phyloP scores from a whole-genome alignment of 345 rosid genomes.

The Camelina hispida region DNA sequence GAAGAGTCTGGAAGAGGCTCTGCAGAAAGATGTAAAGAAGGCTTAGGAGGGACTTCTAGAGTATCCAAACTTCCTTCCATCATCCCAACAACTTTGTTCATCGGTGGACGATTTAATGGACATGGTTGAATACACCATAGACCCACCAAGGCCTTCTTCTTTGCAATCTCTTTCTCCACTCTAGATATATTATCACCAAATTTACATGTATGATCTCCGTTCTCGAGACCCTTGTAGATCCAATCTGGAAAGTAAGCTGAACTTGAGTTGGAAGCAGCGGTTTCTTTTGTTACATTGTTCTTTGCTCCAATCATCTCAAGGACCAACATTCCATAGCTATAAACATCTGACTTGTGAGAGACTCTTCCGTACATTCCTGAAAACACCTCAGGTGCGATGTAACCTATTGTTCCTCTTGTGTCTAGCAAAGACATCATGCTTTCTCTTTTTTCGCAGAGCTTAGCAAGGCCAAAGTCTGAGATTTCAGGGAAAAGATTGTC shows the following conservation, averaged over 20 bases:
- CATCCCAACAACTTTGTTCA: slow-evolving; percentile 30
- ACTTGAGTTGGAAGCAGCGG: neutral
- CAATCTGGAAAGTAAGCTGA: slow-evolving; percentile 21
- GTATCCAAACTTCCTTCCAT: slow-evolving; percentile 26
- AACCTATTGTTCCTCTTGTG: slow-evolving; percentile 54
- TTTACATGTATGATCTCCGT: neutral
- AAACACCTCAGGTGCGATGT: slow-evolving; percentile 54
- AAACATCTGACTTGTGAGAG: slow-evolving; percentile 52
- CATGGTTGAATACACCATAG: slow-evolving; percentile 19
- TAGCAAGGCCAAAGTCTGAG: slow-evolving; percentile 59
- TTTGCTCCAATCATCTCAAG: slow-evolving; percentile 46
- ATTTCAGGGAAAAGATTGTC: slow-evolving; percentile 47
- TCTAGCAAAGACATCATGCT: slow-evolving; percentile 45
- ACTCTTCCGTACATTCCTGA: slow-evolving; percentile 44
- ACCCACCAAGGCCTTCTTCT: slow-evolving; percentile 14
- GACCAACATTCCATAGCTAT: slow-evolving; percentile 55
- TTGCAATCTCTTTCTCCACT: slow-evolving; percentile 5
- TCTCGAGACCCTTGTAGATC: slow-evolving; percentile 10
- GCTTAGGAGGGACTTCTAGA: slow-evolving; percentile 17
- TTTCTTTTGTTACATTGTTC: neutral
- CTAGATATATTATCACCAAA: neutral
- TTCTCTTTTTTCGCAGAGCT: slow-evolving; percentile 45
- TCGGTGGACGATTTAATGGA: slow-evolving; percentile 21
- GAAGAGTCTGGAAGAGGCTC: neutral
- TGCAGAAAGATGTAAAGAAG: neutral